Evolutionary conservation across 2,329 filamentous ascomycete species (phyloP).

Genomic region (Tolypocladium pustulatum): DNA sequence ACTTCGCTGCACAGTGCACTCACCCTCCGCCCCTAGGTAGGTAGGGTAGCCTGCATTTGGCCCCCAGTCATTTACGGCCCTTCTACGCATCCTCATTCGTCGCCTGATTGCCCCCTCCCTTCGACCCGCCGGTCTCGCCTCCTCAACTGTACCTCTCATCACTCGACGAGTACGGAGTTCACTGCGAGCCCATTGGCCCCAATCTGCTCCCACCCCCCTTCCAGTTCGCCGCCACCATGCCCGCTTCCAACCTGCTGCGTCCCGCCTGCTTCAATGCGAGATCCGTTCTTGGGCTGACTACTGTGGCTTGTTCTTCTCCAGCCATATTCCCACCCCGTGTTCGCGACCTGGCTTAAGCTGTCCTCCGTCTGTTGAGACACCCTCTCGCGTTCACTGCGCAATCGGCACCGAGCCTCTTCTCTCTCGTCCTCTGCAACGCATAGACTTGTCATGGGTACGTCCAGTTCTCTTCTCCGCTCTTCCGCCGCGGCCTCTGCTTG

Average conservation of each 20-base stretch:
- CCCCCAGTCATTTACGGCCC: neutral
- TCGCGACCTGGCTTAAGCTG: constrained; percentile 8
- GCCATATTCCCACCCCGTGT: constrained; percentile 12
- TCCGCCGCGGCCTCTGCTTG: constrained; percentile 1
- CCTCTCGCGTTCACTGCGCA: constrained; percentile 9
- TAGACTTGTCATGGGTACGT: constrained; percentile 13
- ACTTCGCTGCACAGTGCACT: neutral
- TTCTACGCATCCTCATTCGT: neutral
- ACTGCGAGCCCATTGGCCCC: neutral
- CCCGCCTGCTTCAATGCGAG: constrained; percentile 21
- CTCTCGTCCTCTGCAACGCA: constrained; percentile 8
- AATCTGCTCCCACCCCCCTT: constrained; percentile 7
- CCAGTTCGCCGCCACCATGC: constrained; percentile 9
- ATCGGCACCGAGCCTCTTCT: constrained; percentile 8
- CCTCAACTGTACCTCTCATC: neutral
- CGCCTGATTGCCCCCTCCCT: neutral
- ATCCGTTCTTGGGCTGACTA: constrained; percentile 19
- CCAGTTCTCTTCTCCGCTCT: constrained; percentile 4
- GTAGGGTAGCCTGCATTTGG: neutral
- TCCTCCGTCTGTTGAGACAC: constrained; percentile 16
- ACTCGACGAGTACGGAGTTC: neutral
- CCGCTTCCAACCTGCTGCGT: constrained; percentile 17
- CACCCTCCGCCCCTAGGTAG: neutral
- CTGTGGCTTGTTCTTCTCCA: constrained; percentile 16
- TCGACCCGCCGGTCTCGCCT: neutral